These are phyloP conservation scores for Saussurea involucrata DNA, from an alignment of 129 eudicot genomes.

Conservation along the genomic window DNA sequence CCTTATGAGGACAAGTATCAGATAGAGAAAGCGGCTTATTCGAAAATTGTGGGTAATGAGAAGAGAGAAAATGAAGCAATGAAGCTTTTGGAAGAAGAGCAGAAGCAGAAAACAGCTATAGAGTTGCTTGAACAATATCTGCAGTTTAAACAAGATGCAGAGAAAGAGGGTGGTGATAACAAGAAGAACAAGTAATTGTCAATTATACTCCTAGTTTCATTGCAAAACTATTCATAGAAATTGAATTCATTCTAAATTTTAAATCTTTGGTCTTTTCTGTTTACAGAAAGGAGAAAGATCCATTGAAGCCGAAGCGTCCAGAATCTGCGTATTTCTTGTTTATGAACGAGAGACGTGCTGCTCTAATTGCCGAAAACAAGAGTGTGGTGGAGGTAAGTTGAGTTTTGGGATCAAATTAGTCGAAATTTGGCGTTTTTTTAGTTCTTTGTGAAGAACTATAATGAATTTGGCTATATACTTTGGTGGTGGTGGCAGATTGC, in stretches of 20 bases:
- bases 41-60: conserved; percentile 66
- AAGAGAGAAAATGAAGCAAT: conserved; percentile 90
- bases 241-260: not conserved
- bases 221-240: not conserved
- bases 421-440: not conserved
- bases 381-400: conserved; percentile 55
- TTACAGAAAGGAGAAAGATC: conserved; percentile 84
- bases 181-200: conserved; percentile 66
- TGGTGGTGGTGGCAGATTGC: conserved; percentile 43
- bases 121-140: conserved; percentile 90
- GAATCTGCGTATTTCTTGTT: conserved; percentile 80
- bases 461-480: conserved; percentile 7
- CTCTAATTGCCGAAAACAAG: conserved; percentile 61
- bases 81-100: conserved; percentile 88
- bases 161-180: conserved; percentile 43
- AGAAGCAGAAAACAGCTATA: conserved; percentile 91
- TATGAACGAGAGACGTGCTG: conserved; percentile 62
- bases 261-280: not conserved
- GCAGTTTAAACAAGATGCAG: conserved; percentile 70
- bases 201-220: not conserved
- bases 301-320: conserved; percentile 91
- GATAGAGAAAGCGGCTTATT: conserved; percentile 73
- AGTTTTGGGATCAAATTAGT: not conserved
- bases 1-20: conserved; percentile 90
- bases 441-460: not conserved